A percentile compares a stretch with the other conserved stretches of the same genome.
These are phyloP conservation scores for Wallacemonas sp. DNA, from an alignment of 208 protist genomes.

Conservation along the genomic window DNA sequence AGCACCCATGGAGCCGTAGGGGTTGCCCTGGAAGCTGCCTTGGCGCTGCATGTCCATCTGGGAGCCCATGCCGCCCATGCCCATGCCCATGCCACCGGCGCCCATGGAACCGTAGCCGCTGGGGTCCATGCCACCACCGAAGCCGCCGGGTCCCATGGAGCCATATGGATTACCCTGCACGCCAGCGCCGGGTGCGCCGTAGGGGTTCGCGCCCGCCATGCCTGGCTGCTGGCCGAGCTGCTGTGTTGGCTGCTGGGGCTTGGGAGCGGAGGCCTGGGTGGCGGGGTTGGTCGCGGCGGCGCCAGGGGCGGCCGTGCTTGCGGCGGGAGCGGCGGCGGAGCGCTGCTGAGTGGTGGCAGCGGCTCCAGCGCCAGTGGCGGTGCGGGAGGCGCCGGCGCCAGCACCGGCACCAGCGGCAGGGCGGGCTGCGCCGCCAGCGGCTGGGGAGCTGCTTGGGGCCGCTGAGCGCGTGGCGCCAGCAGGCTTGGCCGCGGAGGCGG, in stretches of 20 bases:
- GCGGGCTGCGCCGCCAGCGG: background rate
- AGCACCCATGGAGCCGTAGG: slow-evolving; percentile 11
- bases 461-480: background rate
- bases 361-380: slow-evolving; percentile 7
- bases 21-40: background rate
- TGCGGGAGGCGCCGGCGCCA: background rate
- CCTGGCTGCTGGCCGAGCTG: background rate
- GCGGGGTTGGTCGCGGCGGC: background rate
- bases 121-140: slow-evolving; percentile 8
- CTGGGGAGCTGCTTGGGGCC: background rate
- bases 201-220: background rate
- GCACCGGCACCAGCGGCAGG: background rate
- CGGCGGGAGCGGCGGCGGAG: background rate
- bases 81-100: slow-evolving; percentile 12
- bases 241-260: background rate
- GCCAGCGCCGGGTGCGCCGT: background rate
- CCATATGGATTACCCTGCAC: background rate
- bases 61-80: slow-evolving; percentile 11
- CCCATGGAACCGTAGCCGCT: slow-evolving; percentile 7
- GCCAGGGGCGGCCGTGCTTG: background rate
- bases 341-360: slow-evolving; percentile 3
- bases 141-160: background rate
- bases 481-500: background rate
- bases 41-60: background rate
- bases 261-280: slow-evolving; percentile 13